Base-by-base conservation (phyloP, 768 basidiomycete genomes). In the Suillus discolor region DNA sequence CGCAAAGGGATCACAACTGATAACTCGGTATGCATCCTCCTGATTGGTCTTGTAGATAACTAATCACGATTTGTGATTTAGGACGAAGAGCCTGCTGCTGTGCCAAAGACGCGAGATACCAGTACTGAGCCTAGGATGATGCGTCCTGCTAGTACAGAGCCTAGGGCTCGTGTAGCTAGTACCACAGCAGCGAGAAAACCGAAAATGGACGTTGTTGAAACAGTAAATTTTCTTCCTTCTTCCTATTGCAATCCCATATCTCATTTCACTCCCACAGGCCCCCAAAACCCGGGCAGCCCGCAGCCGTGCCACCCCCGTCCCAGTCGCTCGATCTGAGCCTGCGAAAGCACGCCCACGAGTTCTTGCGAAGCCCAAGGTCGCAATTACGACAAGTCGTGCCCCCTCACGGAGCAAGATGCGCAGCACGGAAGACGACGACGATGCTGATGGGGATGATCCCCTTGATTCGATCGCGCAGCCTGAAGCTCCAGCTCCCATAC, bases 391-490 rank as follows among this genome's bases (percentile, higher is more conserved):
- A 25, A 62, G 20, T 11, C 64, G 63, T 34, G 41, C 34, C 11
- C 45, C 63, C 34, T 45, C 63, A 36, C 59, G 34, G 45, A 39
- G 7, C 36, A 62, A 36, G 20, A 36, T 25, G n/a, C 64, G 57
- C 41, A 62, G 20, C 11, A 39, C 23, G 23, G 57, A 44, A 34
- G 31, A 31, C 8, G 39, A 61, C 13, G 63, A 64, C 2, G 64
- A 65, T n/a, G 64, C 16, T 41, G 64, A 65, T 44, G 63, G 59
- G 28, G 54, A 57, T 44, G 65, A 66, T 34, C 66, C 66, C 1
- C 65, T 67, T 1, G 66, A 67, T 39, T 67, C 66, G 9, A 65
- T 67, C 34, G 47, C 45, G 23, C 65, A 60, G 36, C 57, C 65
- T 11, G 66, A 67, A 23, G 55, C 54, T n/a, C 47, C 57, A 2